Percentiles rank a stretch among this genome's conserved stretches.
phyloP scores from a whole-genome alignment of 495 filamentous ascomycete genomes.

The Trichoderma parareesei region DNA sequence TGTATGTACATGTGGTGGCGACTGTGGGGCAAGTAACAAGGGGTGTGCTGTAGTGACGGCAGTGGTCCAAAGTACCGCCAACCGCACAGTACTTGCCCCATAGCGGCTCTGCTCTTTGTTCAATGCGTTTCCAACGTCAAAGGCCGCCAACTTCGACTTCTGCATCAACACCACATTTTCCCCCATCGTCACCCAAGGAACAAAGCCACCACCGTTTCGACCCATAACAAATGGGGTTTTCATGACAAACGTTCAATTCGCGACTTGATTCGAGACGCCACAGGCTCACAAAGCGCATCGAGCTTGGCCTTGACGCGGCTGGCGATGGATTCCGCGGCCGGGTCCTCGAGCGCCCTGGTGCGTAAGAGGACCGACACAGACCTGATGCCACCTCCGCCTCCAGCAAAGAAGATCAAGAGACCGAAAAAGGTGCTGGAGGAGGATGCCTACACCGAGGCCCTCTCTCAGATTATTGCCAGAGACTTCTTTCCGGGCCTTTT shows the following conservation, averaged over 20 bases:
- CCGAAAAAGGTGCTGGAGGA: slow-evolving; percentile 86
- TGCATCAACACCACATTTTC: neutral
- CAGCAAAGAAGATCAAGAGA: slow-evolving; percentile 85
- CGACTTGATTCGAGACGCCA: too few species aligned
- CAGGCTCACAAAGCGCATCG: neutral
- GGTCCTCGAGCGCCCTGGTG: slow-evolving; percentile 40
- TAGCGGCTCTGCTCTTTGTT: neutral
- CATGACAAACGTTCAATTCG: too few species aligned
- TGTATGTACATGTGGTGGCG: neutral
- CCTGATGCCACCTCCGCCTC: slow-evolving; percentile 87
- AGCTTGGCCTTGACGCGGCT: neutral
- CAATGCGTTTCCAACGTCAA: neutral
- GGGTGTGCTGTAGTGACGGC: neutral
- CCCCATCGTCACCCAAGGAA: neutral
- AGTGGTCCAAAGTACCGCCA: neutral
- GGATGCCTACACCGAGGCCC: slow-evolving; percentile 81
- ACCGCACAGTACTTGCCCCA: neutral
- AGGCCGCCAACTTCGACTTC: too few species aligned
- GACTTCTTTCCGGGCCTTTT: slow-evolving; percentile 94
- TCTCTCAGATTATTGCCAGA: slow-evolving; percentile 91
- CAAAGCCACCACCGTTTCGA: too few species aligned
- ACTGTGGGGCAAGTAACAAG: neutral
- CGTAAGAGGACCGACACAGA: slow-evolving; percentile 59
- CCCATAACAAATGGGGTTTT: too few species aligned
- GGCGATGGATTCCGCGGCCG: slow-evolving; percentile 24